phyloP scores from a whole-genome alignment of 371 early-diverging fungal genomes.

The Mortierella sp. region DNA sequence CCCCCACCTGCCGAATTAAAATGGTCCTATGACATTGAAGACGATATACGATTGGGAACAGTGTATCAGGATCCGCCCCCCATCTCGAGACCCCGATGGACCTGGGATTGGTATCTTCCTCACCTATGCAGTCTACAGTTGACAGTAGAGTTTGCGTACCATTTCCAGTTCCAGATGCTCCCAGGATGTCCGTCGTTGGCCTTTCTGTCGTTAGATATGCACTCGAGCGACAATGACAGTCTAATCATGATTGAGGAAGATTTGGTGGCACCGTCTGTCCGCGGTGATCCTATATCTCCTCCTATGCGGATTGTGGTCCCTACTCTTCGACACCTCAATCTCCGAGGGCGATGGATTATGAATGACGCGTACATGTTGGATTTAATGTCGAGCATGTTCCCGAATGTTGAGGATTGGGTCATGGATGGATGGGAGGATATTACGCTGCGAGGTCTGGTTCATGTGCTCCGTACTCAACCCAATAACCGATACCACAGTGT shows the following conservation, averaged over 20 bases:
- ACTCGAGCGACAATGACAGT: constrained; percentile 5
- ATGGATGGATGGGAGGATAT: constrained; percentile 1
- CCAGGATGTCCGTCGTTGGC: not conserved
- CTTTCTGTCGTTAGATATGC: not conserved
- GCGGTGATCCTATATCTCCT: not conserved
- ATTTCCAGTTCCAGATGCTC: not conserved
- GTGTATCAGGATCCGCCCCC: not conserved
- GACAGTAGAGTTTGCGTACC: not conserved
- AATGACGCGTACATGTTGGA: not conserved
- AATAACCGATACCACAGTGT: not conserved
- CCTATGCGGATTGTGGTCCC: not conserved
- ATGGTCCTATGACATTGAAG: not conserved
- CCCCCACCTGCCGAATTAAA: not conserved
- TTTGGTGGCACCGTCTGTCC: not conserved
- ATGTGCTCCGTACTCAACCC: not conserved
- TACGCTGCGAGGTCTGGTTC: not conserved
- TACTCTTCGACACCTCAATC: not conserved
- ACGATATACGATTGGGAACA: not conserved
- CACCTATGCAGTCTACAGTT: not conserved
- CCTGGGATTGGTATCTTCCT: constrained; percentile 3
- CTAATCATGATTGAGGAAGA: not conserved
- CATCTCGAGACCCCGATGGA: not conserved
- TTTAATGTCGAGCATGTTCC: not conserved
- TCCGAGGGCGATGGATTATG: constrained; percentile 5
- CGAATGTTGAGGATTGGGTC: not conserved